Conservation (phyloP, 2,329 filamentous ascomycete genomes). For the Fusarium odoratissimum region DNA sequence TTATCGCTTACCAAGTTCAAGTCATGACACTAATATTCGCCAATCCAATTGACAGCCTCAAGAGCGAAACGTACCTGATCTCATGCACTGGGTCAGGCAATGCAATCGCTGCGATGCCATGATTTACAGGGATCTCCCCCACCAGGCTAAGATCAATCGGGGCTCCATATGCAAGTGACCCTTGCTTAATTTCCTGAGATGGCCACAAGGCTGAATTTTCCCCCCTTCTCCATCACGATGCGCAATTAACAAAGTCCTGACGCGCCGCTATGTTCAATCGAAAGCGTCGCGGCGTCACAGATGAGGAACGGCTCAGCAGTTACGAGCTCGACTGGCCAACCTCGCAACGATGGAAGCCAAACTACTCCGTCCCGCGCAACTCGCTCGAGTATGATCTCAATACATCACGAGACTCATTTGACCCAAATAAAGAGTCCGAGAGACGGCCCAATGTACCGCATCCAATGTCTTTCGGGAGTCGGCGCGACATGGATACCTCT, state of each 20-base stretch:
- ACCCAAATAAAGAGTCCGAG: background rate
- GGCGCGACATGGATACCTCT: conserved; percentile 32
- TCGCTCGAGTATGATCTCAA: background rate
- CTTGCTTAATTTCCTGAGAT: background rate
- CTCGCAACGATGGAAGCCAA: conserved; percentile 45
- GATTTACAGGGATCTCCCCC: background rate
- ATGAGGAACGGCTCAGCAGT: conserved; percentile 16
- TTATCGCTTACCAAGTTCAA: background rate
- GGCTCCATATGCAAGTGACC: background rate
- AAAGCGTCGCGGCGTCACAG: background rate
- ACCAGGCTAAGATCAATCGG: background rate
- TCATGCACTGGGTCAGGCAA: background rate
- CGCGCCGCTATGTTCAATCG: conserved; percentile 23
- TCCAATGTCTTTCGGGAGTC: conserved; percentile 20
- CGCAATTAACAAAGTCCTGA: background rate
- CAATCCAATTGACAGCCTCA: background rate
- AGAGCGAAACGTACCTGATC: background rate
- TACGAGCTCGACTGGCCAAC: conserved; percentile 38
- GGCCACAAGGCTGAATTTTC: conserved; percentile 6
- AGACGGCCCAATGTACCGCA: background rate
- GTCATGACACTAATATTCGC: background rate
- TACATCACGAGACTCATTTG: conserved; percentile 23
- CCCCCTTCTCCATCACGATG: background rate
- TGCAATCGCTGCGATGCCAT: background rate
- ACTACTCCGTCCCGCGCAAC: conserved; percentile 37